Conservation (phyloP, 179 eudicot species). For the Sideroxylon spinosum region DNA sequence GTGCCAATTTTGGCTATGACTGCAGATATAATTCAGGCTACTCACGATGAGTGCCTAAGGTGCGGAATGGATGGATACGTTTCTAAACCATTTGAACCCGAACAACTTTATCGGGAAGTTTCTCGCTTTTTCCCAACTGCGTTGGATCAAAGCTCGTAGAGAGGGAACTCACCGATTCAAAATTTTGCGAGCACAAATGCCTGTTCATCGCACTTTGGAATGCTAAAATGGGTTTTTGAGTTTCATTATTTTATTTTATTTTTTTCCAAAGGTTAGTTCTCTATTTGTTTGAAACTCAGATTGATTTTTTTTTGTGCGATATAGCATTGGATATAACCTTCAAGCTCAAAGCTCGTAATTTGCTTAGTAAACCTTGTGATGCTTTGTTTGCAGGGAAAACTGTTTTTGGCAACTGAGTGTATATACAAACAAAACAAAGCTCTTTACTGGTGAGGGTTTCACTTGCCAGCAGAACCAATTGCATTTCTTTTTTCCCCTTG, state of each 20-base stretch:
- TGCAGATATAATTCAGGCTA: constrained; percentile 82
- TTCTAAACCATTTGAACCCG: constrained; percentile 79
- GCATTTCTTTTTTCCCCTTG: not conserved
- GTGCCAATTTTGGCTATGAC: constrained; percentile 88
- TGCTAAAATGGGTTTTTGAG: not conserved
- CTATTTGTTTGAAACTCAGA: not conserved
- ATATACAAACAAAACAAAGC: constrained; percentile 13
- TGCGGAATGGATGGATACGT: constrained; percentile 91
- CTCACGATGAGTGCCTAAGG: constrained; percentile 64
- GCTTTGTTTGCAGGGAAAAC: constrained; percentile 13
- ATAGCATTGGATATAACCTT: no score
- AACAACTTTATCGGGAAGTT: constrained; percentile 73
- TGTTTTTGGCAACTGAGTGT: constrained; percentile 7
- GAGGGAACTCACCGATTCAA: constrained; percentile 13
- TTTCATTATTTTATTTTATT: not conserved
- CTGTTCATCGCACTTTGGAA: constrained; percentile 2
- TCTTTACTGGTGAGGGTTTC: constrained; percentile 9
- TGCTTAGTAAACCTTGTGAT: not conserved
- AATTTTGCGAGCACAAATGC: constrained; percentile 24
- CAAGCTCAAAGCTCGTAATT: not conserved
- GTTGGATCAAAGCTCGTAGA: constrained; percentile 26
- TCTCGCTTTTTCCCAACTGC: constrained; percentile 52
- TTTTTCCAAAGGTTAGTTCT: constrained; percentile 23
- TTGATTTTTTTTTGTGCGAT: not conserved
- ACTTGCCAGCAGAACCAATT: constrained; percentile 10